Conservation (phyloP, 495 filamentous ascomycete genomes). For the Symbiotaphrina buchneri region DNA sequence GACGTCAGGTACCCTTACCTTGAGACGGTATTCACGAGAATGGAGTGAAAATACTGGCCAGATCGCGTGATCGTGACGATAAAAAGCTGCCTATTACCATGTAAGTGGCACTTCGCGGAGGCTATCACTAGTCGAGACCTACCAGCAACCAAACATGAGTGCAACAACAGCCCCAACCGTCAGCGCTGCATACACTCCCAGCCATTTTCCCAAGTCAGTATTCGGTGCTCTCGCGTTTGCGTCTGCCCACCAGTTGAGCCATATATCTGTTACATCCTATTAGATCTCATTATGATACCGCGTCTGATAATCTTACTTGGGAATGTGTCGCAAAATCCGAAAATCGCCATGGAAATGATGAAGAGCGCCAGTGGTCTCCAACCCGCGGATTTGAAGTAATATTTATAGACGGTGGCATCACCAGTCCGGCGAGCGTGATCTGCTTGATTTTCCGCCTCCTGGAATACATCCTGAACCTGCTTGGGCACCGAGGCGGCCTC, state of each 20-base stretch:
- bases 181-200: constrained; percentile 9
- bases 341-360: not conserved
- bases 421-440: not conserved
- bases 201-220: constrained; percentile 6
- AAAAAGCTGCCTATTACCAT: not conserved
- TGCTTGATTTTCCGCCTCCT: not conserved
- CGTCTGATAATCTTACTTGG: not conserved
- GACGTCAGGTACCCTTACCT: not conserved
- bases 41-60: not conserved
- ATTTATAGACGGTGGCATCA: not conserved
- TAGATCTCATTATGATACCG: no score
- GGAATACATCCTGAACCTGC: not conserved
- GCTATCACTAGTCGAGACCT: not conserved
- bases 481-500: not conserved
- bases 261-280: not conserved
- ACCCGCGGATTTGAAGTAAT: not conserved
- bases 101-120: not conserved
- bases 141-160: not conserved
- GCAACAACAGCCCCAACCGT: not conserved
- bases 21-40: not conserved
- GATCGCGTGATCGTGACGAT: not conserved
- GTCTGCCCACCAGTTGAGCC: not conserved
- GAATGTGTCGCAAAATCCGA: not conserved
- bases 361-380: not conserved
- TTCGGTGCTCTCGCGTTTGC: not conserved